Base-by-base conservation (phyloP, 768 basidiomycete genomes). In the Suillus spraguei region DNA sequence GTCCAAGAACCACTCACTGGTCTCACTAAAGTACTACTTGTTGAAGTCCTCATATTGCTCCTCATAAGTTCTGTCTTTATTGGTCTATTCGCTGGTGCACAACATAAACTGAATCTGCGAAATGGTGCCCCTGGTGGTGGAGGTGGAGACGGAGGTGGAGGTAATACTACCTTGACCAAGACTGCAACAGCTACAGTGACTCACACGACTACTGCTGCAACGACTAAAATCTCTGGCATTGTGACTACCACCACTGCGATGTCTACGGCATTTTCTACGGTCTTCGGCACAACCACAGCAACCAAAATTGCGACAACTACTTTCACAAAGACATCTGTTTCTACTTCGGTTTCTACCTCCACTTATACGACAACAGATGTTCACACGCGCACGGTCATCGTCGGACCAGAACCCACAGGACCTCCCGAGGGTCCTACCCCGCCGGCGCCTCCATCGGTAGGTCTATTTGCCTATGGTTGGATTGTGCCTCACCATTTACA, bases 21-120 rank as follows among this genome's bases (percentile, higher is more conserved):
- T 24, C 83, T 97, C 65, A 89, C 94, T 58, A 91, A 94, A 79
- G 79, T 94, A 59, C 87, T 99, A 1, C 86, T 94, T 13, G 80
- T 89, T 22, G 79, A 92, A 53, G 84, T 86, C 0, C 83, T 99
- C 64, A 75, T 91, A 33, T 82, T 99, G 54, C 82, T 99, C 16
- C 82, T 98, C 53, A 82, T 94, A 55, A 88, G 86, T 67, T 91
- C 92, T 8, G 82, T 93, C n/a, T 96, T 97, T 76, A 89, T 96
- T 65, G 97, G 97, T 11, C 81, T 99, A 5, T 98, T 95, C 74
- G 90, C 94, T 38, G 97, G 97, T 11, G 89, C 90, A 1, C 87
- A 94, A 72, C 90, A 92, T 71, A 88, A 87, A 65, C 82, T 95
- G 60, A 85, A 85, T 64, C 69, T 81, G n/a, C 80, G 79, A 52